These are phyloP conservation scores for Hirschfeldia incana DNA, from an alignment of 345 rosid species.

Conservation along the genomic window DNA sequence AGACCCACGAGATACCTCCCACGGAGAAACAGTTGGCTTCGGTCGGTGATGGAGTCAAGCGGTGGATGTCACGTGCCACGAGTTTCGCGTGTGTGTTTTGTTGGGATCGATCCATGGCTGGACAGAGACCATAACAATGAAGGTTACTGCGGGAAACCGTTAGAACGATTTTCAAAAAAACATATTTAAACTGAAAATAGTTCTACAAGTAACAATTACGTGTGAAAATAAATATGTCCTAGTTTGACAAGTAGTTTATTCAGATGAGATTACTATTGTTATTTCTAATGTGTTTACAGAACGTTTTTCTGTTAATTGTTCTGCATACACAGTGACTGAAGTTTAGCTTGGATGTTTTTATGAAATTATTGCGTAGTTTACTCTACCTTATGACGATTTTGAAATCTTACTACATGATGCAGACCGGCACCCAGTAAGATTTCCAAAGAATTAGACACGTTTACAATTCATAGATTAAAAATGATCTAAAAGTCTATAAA, in stretches of 20 bases:
- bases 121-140: background rate
- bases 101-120: constrained; percentile 43
- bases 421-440: background rate
- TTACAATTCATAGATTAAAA: background rate
- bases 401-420: constrained; percentile 13
- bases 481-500: background rate
- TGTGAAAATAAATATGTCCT: background rate
- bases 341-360: background rate
- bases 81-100: constrained; percentile 59
- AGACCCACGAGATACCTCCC: constrained; percentile 42
- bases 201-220: background rate
- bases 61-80: constrained; percentile 53
- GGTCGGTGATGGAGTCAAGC: constrained; percentile 44
- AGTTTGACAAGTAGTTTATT: background rate
- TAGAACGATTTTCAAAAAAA: background rate
- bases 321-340: background rate
- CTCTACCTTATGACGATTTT: background rate
- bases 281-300: background rate
- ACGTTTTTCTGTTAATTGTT: background rate
- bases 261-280: background rate
- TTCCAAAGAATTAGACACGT: background rate
- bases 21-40: constrained; percentile 43
- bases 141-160: background rate
- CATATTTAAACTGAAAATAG: background rate
- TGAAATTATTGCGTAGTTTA: background rate